A percentile compares a stretch with the other conserved stretches of the same genome.
Conservation (phyloP, 2,329 filamentous ascomycete genomes). For the Nakataea oryzae region DNA sequence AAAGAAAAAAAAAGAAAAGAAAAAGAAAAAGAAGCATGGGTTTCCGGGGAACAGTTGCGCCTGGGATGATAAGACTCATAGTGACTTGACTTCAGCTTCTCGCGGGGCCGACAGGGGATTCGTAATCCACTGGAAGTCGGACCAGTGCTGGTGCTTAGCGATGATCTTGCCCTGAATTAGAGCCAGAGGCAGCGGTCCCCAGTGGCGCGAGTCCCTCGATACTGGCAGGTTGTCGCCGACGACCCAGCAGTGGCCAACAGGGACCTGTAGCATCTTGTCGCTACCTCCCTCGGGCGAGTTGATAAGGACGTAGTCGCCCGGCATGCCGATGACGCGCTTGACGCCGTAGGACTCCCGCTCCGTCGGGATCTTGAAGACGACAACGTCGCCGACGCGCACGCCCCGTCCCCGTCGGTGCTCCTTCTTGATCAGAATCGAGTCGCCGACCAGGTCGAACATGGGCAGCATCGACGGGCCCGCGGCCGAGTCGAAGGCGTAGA, state of each 20-base stretch:
- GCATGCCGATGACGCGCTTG: slow-evolving; percentile 72
- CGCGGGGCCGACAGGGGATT: slow-evolving; percentile 16
- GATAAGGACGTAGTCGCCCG: slow-evolving; percentile 64
- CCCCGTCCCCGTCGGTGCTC: slow-evolving; percentile 57
- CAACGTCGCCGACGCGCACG: slow-evolving; percentile 68
- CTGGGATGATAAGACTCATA: background rate
- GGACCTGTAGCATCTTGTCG: slow-evolving; percentile 61
- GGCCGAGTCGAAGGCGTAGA: slow-evolving; percentile 47
- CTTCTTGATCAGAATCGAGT: slow-evolving; percentile 59
- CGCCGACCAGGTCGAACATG: slow-evolving; percentile 58
- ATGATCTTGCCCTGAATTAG: slow-evolving; percentile 77
- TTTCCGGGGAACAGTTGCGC: too few species aligned
- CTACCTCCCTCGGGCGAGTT: slow-evolving; percentile 44
- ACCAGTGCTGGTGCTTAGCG: slow-evolving; percentile 31
- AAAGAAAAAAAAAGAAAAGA: too few species aligned
- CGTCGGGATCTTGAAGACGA: slow-evolving; percentile 67
- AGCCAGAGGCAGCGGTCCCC: slow-evolving; percentile 77
- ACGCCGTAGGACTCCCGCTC: slow-evolving; percentile 49
- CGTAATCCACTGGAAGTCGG: slow-evolving; percentile 38
- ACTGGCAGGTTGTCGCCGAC: slow-evolving; percentile 77
- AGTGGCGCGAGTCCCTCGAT: slow-evolving; percentile 78
- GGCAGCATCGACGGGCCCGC: slow-evolving; percentile 83
- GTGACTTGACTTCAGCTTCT: background rate
- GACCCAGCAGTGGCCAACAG: slow-evolving; percentile 85
- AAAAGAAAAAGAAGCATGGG: too few species aligned